phyloP scores from a whole-genome alignment of 2,329 filamentous ascomycete genomes.

The Stagonosporopsis chrysanthemi region DNA sequence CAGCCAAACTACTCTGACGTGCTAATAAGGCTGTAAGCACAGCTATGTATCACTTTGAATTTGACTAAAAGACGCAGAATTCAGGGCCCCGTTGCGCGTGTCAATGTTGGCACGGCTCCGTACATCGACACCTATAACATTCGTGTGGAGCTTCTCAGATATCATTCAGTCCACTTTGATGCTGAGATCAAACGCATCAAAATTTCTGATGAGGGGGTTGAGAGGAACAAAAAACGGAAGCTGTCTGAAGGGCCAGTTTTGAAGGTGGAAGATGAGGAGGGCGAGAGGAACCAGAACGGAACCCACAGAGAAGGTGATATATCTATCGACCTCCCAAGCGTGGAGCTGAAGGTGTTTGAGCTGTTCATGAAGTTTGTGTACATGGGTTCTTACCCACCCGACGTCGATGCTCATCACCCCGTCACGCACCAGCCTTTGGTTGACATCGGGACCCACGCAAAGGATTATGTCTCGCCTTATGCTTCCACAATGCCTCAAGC shows the following conservation, averaged over 20 bases:
- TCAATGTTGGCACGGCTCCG: constrained; percentile 12
- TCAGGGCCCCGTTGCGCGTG: constrained; percentile 12
- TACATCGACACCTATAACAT: constrained; percentile 14
- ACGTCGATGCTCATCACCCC: no score
- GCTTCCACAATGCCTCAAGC: no score
- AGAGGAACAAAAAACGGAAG: constrained; percentile 25
- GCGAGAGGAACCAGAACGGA: no score
- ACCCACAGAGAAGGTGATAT: no score
- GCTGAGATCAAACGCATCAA: background rate
- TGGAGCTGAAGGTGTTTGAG: no score
- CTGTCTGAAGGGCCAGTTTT: background rate
- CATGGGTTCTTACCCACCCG: no score
- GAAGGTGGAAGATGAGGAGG: background rate
- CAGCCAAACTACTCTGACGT: background rate
- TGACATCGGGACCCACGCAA: no score
- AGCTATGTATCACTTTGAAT: background rate
- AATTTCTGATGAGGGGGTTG: no score
- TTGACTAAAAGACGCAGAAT: constrained; percentile 11
- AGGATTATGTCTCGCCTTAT: no score
- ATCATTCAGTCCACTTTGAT: constrained; percentile 20
- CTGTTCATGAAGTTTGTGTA: no score
- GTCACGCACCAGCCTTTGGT: no score
- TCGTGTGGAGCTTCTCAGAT: constrained; percentile 18
- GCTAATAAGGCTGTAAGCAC: background rate
- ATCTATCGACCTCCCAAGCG: no score